phyloP scores from a whole-genome alignment of 2,329 filamentous ascomycete genomes.

The Pochonia chlamydosporia region DNA sequence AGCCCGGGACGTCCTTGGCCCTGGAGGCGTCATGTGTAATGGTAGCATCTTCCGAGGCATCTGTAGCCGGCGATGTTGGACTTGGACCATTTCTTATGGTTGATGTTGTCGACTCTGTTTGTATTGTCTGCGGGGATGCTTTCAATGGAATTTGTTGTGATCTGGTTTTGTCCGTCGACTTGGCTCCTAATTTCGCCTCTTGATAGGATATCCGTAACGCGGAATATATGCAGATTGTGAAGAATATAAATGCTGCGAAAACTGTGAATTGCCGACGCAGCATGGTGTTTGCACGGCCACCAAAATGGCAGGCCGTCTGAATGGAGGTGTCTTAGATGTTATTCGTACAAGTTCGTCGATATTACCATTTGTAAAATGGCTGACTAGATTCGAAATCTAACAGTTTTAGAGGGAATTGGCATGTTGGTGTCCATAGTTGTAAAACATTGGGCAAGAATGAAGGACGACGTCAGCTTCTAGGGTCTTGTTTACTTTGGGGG shows the following conservation, averaged over 20 bases:
- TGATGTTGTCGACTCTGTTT: background rate
- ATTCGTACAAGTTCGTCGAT: too few species aligned
- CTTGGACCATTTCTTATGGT: background rate
- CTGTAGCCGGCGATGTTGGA: background rate
- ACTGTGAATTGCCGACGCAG: conserved; percentile 27
- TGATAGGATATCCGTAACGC: conserved; percentile 14
- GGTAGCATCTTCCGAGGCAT: conserved; percentile 13
- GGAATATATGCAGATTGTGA: conserved; percentile 31
- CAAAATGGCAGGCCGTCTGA: background rate
- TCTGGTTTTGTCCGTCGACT: background rate
- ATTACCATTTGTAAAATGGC: too few species aligned
- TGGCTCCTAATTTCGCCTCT: background rate
- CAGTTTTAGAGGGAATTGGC: background rate
- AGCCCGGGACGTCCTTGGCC: conserved; percentile 24
- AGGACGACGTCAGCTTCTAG: background rate
- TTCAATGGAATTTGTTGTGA: background rate
- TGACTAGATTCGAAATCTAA: background rate
- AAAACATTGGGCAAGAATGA: background rate
- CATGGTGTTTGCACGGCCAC: conserved; percentile 18
- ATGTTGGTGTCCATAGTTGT: conserved; percentile 1
- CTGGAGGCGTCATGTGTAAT: conserved; percentile 15
- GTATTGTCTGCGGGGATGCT: background rate
- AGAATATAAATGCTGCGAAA: conserved; percentile 27
- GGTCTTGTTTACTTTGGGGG: conserved; percentile 4
- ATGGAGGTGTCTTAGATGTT: background rate